phyloP scores from a whole-genome alignment of 1,284 basidiomycete species.

The Leccinum subspadiceum region DNA sequence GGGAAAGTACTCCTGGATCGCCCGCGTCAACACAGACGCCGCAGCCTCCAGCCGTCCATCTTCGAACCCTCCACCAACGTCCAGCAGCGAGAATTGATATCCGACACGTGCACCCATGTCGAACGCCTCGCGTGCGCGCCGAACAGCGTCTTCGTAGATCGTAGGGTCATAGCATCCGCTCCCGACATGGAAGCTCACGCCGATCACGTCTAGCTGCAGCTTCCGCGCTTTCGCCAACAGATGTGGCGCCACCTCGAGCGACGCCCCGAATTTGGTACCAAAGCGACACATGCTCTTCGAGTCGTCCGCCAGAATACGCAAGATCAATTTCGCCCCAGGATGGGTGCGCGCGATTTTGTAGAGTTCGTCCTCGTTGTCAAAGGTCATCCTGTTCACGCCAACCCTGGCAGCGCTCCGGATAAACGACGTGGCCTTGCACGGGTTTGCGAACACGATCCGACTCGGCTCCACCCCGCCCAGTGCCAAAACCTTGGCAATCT shows the following conservation, averaged over 20 bases:
- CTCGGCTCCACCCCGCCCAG: constrained; percentile 70
- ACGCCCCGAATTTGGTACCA: constrained; percentile 96
- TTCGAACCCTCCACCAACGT: constrained; percentile 96
- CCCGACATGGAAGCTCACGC: constrained; percentile 98
- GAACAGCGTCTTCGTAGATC: constrained; percentile 89
- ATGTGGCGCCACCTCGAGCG: constrained; percentile 77
- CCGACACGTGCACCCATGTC: constrained; percentile 85
- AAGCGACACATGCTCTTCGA: constrained; percentile 92
- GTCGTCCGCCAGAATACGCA: constrained; percentile 97
- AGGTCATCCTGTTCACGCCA: constrained; percentile 93
- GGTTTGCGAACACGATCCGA: constrained; percentile 97
- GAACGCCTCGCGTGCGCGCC: constrained; percentile 81
- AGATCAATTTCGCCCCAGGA: constrained; percentile 82
- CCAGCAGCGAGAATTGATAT: constrained; percentile 82
- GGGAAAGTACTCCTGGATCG: constrained; percentile 87
- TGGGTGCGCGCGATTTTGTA: constrained; percentile 88
- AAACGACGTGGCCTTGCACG: constrained; percentile 96
- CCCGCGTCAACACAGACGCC: constrained; percentile 68
- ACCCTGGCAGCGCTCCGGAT: constrained; percentile 79
- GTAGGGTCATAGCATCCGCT: constrained; percentile 93
- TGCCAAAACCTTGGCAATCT: constrained; percentile 82
- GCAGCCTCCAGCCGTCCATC: constrained; percentile 85
- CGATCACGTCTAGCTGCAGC: constrained; percentile 84
- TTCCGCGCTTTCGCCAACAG: constrained; percentile 81
- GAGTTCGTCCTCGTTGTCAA: constrained; percentile 98